Evolutionary conservation across 1,284 basidiomycete species (phyloP).

Genomic region (Takashimella tepidaria): DNA sequence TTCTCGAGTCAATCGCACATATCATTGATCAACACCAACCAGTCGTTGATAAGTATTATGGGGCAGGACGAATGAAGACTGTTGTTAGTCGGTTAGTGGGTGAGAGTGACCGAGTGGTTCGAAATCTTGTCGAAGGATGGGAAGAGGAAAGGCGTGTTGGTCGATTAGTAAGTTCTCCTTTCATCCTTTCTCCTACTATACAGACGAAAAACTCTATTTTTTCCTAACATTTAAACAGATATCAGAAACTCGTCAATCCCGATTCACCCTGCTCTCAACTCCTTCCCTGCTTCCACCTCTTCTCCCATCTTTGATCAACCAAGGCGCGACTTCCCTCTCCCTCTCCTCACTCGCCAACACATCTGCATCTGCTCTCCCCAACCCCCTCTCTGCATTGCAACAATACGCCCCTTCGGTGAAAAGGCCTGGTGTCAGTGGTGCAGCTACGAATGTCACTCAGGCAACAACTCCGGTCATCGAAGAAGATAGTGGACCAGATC

Average conservation of each 20-base stretch:
- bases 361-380: constrained; percentile 36
- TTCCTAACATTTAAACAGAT: too few species aligned
- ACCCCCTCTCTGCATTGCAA: constrained; percentile 48
- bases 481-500: constrained; percentile 59
- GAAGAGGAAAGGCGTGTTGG: constrained; percentile 68
- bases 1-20: constrained; percentile 92
- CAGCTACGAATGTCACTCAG: constrained; percentile 35
- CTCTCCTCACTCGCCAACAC: constrained; percentile 38
- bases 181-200: too few species aligned
- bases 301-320: constrained; percentile 23
- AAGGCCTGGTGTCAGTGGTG: constrained; percentile 30
- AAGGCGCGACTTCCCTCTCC: constrained; percentile 23
- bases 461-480: constrained; percentile 50
- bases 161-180: constrained; percentile 28
- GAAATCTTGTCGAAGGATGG: constrained; percentile 75
- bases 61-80: constrained; percentile 71
- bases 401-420: constrained; percentile 40
- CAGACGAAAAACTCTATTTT: too few species aligned
- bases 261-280: constrained; percentile 38
- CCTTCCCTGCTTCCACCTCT: constrained; percentile 37
- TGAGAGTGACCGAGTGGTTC: constrained; percentile 81
- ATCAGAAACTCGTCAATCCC: constrained; percentile 44
- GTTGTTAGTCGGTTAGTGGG: constrained; percentile 73
- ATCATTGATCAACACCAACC: constrained; percentile 97
- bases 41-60: constrained; percentile 97